Conservation (phyloP, 2,329 filamentous ascomycete species). For the Fusarium palustre region DNA sequence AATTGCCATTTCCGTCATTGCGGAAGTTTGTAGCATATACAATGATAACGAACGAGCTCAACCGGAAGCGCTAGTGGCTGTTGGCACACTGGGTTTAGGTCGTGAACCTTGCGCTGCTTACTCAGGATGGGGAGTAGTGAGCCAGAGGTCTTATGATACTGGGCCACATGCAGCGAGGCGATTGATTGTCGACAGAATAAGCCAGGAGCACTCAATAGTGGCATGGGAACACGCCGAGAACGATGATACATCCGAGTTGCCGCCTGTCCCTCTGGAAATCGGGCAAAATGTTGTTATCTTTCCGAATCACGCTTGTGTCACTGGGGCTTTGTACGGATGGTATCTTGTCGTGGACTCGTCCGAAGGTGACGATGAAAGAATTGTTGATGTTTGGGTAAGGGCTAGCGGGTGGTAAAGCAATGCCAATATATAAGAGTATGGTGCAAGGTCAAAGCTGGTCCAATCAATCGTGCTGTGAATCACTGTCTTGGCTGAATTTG, state of each 20-base stretch:
- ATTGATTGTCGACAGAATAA: slow-evolving; percentile 70
- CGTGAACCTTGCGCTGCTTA: slow-evolving; percentile 71
- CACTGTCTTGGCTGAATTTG: too few relatives aligned
- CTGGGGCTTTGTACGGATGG: slow-evolving; percentile 70
- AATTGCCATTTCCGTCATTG: slow-evolving; percentile 68
- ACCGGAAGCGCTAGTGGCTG: slow-evolving; percentile 67
- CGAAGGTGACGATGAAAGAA: slow-evolving; percentile 50
- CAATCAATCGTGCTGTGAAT: too few relatives aligned
- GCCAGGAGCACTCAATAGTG: slow-evolving; percentile 73
- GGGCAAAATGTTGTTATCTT: slow-evolving; percentile 60
- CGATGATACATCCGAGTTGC: background rate
- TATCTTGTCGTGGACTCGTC: slow-evolving; percentile 64
- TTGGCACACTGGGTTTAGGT: slow-evolving; percentile 69
- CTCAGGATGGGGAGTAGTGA: slow-evolving; percentile 70
- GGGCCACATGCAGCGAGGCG: background rate
- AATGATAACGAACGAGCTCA: slow-evolving; percentile 50
- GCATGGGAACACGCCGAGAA: slow-evolving; percentile 56
- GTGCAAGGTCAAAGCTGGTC: too few relatives aligned
- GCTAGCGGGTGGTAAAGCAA: slow-evolving; percentile 61
- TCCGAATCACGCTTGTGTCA: slow-evolving; percentile 74
- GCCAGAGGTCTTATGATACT: slow-evolving; percentile 48
- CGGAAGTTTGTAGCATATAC: slow-evolving; percentile 72
- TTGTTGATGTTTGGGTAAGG: slow-evolving; percentile 70
- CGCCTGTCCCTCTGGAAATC: slow-evolving; percentile 57
- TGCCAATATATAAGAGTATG: background rate